Evolutionary conservation across 179 eudicot genomes (phyloP), one percentile per base, ranked within the genome.

Genomic region (Vitellaria paradoxa): DNA sequence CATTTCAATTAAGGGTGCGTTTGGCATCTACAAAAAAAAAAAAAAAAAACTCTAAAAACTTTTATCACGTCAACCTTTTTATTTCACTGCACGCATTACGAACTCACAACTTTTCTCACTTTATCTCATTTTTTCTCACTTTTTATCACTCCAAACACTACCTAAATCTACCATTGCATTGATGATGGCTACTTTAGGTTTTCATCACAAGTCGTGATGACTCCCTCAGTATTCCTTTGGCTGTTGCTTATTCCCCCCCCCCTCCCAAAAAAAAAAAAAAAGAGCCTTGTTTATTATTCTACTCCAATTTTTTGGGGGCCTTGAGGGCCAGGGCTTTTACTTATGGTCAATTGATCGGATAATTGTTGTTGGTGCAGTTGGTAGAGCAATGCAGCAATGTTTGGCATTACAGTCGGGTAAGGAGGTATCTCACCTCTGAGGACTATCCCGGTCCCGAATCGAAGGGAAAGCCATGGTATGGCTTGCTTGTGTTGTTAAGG

Each of bases 331-430:
- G 46, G 59, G 57, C 65, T 77, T 10, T 10, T 24, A 46, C 5
- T 21, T n/a, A 45, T 17, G 8, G 42, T 18, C 42, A 3, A 42
- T 42, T 5, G 45, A 42, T 42, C 45, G 4, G 5, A 42, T 42
- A 1, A 42, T 42, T 42, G 6, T 42, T 37, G 64, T 75, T 75
- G 56, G 17, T 82, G 89, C 92, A 95, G 99, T 84, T 95, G 84
- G 71, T 85, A 84, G 93, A 93, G 74, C 92, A 81, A 73, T 93
- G 83, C 60, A 86, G 93, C 82, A 83, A 73, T 78, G 57, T 85
- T 57, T 95, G 99, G 99, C 99, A 93, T 83, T 97, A 91, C 72
- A 87, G 87, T 74, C 93, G 95, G 21, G 95, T 91, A 4, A 89
- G 99, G 86, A 87, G 87, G 77, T 95, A 93, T 76, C 95, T 95